Conservation (phyloP, 2,329 filamentous ascomycete species). For the Claviceps spartinae region DNA sequence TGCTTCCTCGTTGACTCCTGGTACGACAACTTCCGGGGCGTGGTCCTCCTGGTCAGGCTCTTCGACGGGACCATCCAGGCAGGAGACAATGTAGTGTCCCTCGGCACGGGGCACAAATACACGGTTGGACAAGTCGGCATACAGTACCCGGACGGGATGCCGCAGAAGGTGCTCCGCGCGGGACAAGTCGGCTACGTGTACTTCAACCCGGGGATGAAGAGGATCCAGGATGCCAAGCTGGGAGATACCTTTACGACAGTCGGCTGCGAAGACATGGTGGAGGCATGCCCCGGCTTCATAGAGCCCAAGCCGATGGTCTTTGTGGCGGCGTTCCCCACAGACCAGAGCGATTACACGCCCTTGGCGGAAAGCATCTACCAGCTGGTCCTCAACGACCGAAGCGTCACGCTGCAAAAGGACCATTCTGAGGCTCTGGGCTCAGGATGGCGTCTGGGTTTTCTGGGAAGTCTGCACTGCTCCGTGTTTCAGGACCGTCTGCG, state of each 20-base stretch:
- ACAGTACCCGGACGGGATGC: constrained; percentile 78
- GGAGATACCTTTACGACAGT: constrained; percentile 87
- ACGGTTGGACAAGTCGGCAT: constrained; percentile 93
- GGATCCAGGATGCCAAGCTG: constrained; percentile 86
- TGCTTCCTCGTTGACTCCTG: constrained; percentile 91
- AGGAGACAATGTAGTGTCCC: constrained; percentile 75
- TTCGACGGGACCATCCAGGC: constrained; percentile 78
- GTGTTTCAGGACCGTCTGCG: constrained; percentile 92
- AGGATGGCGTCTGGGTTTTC: constrained; percentile 85
- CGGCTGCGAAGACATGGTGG: constrained; percentile 60
- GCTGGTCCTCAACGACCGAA: constrained; percentile 86
- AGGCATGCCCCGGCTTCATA: constrained; percentile 82
- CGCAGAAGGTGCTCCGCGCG: constrained; percentile 67
- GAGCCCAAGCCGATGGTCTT: constrained; percentile 99
- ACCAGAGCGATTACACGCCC: constrained; percentile 74
- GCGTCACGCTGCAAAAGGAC: constrained; percentile 87
- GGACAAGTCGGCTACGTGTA: constrained; percentile 94
- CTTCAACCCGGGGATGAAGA: constrained; percentile 98
- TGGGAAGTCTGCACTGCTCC: constrained; percentile 97
- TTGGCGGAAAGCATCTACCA: constrained; percentile 91
- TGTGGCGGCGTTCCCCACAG: constrained; percentile 87
- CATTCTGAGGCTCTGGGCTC: constrained; percentile 86
- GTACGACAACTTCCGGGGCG: constrained; percentile 94
- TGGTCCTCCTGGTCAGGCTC: constrained; percentile 77
- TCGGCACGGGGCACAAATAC: constrained; percentile 81